phyloP scores from a whole-genome alignment of 2,329 filamentous ascomycete genomes.

The Graphilbum fragrans region DNA sequence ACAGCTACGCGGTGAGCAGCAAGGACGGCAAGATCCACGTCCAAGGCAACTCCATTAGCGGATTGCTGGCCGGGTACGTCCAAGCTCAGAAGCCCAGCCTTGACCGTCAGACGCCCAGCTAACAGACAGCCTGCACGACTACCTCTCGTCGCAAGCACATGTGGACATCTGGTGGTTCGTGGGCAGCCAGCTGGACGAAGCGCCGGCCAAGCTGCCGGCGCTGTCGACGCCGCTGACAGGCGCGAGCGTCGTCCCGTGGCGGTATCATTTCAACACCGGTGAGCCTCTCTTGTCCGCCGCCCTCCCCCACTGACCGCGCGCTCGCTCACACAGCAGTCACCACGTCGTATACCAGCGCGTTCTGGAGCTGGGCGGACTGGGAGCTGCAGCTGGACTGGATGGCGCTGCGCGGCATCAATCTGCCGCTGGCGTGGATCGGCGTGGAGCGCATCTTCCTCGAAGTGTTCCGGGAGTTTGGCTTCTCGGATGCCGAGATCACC shows the following conservation, averaged over 20 bases:
- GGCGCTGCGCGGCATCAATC: slow-evolving; percentile 36
- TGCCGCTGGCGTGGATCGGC: slow-evolving; percentile 39
- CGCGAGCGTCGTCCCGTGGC: slow-evolving; percentile 15
- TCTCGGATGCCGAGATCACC: slow-evolving; percentile 29
- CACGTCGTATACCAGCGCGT: slow-evolving; percentile 36
- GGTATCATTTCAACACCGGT: slow-evolving; percentile 40
- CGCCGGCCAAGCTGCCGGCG: slow-evolving; percentile 17
- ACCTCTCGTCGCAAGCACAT: slow-evolving; percentile 26
- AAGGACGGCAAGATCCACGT: slow-evolving; percentile 15
- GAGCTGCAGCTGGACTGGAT: slow-evolving; percentile 40
- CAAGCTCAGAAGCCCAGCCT: no score
- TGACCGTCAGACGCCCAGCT: no score
- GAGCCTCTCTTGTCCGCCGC: background rate
- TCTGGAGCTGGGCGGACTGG: slow-evolving; percentile 42
- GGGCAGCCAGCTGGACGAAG: slow-evolving; percentile 25
- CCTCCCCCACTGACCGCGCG: background rate
- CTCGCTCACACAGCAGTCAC: slow-evolving; percentile 22
- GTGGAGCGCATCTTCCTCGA: slow-evolving; percentile 36
- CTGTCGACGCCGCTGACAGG: slow-evolving; percentile 21
- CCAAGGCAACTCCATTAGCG: slow-evolving; percentile 20
- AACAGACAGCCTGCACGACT: slow-evolving; percentile 22
- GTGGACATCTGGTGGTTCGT: slow-evolving; percentile 35
- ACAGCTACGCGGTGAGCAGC: slow-evolving; percentile 3
- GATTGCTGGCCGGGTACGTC: slow-evolving; percentile 22
- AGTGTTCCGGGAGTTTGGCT: slow-evolving; percentile 30